Base-by-base conservation (phyloP, 495 filamentous ascomycete genomes). In the Penicillium herquei region DNA sequence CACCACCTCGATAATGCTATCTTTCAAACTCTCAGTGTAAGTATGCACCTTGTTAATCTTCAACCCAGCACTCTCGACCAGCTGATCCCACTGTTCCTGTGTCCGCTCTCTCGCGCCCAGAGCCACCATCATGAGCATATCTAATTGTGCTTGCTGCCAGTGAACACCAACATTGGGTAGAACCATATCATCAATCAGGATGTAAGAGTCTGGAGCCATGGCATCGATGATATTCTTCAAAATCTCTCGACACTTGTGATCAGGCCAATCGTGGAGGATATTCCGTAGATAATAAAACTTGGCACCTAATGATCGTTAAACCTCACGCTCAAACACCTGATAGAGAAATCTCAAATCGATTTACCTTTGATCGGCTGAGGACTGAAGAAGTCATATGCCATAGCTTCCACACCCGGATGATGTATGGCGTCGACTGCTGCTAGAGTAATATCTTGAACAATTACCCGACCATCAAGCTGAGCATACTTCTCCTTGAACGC, bases 391-490 rank as follows among this genome's bases (percentile, higher is more conserved):
- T 81, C 67, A 21, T 79, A 63, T 0, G 47, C 65, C 56, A 73
- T 66, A 18, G 62, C 57, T 52, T 77, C 69, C 26, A 83, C 68
- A 0, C 75, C 76, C 6, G 65, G 53, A 9, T 62, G 57, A 8
- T 61, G 53, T 9, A 66, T 61, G 0, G 68, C 73, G 11, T 66
- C 56, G 11, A 52, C 63, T 16, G 79, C 54, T 0, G 69, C 68
- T 26, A 67, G 53, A 7, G 70, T 57, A 1, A 75, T 61, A 56
- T 85, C 82, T 54, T 84, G 78, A 1, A 81, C 52, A 6, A 83
- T 59, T 14, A 84, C 62, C 6, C 61, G 57, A 0, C 73, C 75
- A 1, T 65, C 51, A 0, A 77, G 41, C 7, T 68, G 18, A 0
- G 74, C 75, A 21, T 63, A 65, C 41, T 57, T 66, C 31, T 70